Percentiles rank a stretch among this genome's conserved stretches.
Evolutionary conservation across 805 yeast genomes (phyloP).

Genomic region (Suhomyces kilbournensis): DNA sequence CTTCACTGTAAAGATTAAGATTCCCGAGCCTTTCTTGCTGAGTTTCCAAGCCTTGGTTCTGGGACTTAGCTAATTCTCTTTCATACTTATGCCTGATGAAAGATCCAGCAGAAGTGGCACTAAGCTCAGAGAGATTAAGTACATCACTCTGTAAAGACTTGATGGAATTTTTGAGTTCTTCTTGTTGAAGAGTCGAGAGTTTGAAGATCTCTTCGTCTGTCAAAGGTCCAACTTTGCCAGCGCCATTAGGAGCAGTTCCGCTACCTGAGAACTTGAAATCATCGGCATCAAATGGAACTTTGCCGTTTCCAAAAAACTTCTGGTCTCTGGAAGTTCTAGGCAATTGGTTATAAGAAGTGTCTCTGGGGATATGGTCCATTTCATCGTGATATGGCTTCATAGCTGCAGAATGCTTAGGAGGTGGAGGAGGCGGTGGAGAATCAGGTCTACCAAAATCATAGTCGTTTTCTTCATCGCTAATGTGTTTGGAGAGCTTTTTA

Average conservation of each 20-base stretch:
- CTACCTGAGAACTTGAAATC: slow-evolving; percentile 32
- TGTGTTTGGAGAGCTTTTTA: slow-evolving; percentile 25
- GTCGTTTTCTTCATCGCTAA: slow-evolving; percentile 20
- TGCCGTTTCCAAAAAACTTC: background rate
- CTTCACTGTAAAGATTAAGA: slow-evolving; percentile 21
- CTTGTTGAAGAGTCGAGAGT: slow-evolving; percentile 31
- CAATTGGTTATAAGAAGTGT: background rate
- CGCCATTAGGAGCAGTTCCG: slow-evolving; percentile 3
- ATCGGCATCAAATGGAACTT: slow-evolving; percentile 36
- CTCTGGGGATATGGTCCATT: slow-evolving; percentile 7
- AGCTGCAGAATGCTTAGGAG: slow-evolving; percentile 26
- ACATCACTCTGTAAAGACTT: slow-evolving; percentile 47
- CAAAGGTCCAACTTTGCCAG: slow-evolving; percentile 10
- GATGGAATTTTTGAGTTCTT: slow-evolving; percentile 38
- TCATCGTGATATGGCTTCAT: slow-evolving; percentile 9
- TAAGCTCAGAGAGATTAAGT: slow-evolving; percentile 59
- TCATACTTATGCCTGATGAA: slow-evolving; percentile 69
- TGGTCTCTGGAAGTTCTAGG: background rate
- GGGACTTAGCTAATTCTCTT: slow-evolving; percentile 15
- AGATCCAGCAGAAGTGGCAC: slow-evolving; percentile 90
- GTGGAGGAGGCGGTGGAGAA: slow-evolving; percentile 32
- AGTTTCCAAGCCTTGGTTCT: slow-evolving; percentile 10
- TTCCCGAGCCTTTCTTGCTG: slow-evolving; percentile 21
- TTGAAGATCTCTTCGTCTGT: slow-evolving; percentile 28
- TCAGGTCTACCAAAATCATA: slow-evolving; percentile 11